Base-by-base conservation (phyloP, 2,329 filamentous ascomycete species). In the Verticillium longisporum region DNA sequence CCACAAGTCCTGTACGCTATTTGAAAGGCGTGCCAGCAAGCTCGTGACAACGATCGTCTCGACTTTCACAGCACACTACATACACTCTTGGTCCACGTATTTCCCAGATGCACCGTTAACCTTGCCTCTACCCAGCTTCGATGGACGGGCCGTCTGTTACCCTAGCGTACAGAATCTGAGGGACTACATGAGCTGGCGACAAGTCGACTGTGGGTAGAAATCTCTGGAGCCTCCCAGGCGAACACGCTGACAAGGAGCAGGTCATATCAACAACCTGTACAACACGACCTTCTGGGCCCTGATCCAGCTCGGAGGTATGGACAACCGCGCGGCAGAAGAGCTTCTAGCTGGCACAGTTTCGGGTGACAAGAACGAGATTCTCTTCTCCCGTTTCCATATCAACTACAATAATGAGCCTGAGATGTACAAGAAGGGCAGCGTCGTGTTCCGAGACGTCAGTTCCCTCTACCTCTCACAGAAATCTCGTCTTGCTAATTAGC, bases 361-460 rank as follows among this genome's bases (percentile, higher is more conserved):
- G 3, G 81, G 86, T 2, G 92, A 98, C 69, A 99, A 99, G 78
- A 95, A 99, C 71, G 95, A 99, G 78, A 96, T 99, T 21, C 78
- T 99, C 14, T 99, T 95, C 74, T 90, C 88, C 1, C 83, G 83
- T 32, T 98, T 97, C 73, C 85, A 88, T 2, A 93, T 98, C 72
- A 99, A 99, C 76, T 99, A 99, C 77, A 99, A 99, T 75, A 95
- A 97, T 67, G 95, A 99, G 74, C 86, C 87, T 0, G 92, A 96
- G 65, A 92, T 97, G 15, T 97, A 86, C 74, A 95, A 89, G 73
- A 99, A 98, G 73, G 95, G 95, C 4, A 98, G 91, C 66, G 89
- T 97, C 1, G 76, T 98, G 5, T 95, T 93, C 72, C 84, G 93
- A 68, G 90, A 95, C 72, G 89, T 90, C 75, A 70, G 84, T 74